Base-by-base conservation (phyloP, 768 basidiomycete species). In the Termitomyces titanicus region DNA sequence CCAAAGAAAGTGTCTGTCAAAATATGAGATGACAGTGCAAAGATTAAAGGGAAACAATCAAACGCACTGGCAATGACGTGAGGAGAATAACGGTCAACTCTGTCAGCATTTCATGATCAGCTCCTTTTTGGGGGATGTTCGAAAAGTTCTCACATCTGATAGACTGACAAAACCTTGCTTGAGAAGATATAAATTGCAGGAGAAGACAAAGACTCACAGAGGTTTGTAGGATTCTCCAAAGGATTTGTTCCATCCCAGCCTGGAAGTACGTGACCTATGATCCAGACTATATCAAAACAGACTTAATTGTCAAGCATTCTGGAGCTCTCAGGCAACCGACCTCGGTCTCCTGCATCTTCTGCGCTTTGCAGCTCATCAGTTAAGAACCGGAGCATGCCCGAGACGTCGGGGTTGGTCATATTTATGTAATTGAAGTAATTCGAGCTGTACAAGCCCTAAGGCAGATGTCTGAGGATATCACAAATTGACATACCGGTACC, bases 351-450 rank as follows among this genome's bases (percentile, higher is more conserved):
- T 20, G 77, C 76, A 63, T 92, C 89, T 68, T 92, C 89, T 8
- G 89, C 88, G 50, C 76, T 84, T 66, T 92, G 89, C 13, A 91
- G 71, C 65, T 91, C 87, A 56, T 89, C 84, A 6, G 89, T 90
- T 59, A 92, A 63, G 70, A 89, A 90, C 35, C 86, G 77, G 61
- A 91, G 72, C 83, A 90, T 87, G 20, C 89, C 88, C 42, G 86
- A 89, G 38, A 74, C 74, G 67, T 92, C 89, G 11, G 84, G 79
- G 24, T 79, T 66, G 22, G 83, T 83, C 63, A 88, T 76, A 61
- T 91, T 88, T 70, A 91, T 84, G 63, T 86, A 92, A 66, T 86
- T 87, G 71, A 89, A 88, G 59, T 79, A 83, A 65, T 92, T 92
- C 12, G 83, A 74, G 47, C 83, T 84, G 39, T 5, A 13, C 5